Base-by-base conservation (phyloP, 1,139 yeast genomes). In the Debaryomycetaceae sp. region DNA sequence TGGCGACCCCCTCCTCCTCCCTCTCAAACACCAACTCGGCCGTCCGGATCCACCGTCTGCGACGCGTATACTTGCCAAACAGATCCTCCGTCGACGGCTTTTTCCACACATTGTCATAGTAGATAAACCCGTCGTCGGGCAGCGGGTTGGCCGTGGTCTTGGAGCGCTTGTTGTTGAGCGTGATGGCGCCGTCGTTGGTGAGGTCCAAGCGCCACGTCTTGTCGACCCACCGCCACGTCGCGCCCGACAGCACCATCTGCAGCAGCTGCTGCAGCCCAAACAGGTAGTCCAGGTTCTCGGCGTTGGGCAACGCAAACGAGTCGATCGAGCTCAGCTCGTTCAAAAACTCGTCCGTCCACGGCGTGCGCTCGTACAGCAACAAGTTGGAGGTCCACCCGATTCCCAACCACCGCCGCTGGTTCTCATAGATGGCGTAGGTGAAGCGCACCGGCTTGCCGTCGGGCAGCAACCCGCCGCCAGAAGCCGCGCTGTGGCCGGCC, bases 301-400 rank as follows among this genome's bases (percentile, higher is more conserved):
- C 73, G 40, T 80, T 85, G 2, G 98, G 98, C 34, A 91, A 64
- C 50, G 78, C 75, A 56, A 89, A 91, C 16, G 71, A 58, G 5
- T 82, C 91, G 16, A 89, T 81, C 4, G 89, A 68, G 3, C 83
- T 77, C 2, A 89, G 75, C 49, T 88, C 95, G 53, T 89, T 89
- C 39, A 88, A 65, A 48, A 88, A 88, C 55, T 89, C 96, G 54
- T 91, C 98, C 0, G 97, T 89, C 96, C 96, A 91, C 2, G 96
- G 83, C 0, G 95, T 78, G 49, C 98, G 73, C 56, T 91, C 98
- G 53, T 91, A 91, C 21, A 95, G 82, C 39, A 91, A 66, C 51
- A 91, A 67, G 49, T 88, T 88, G 6, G 93, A 69, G 0, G 98
- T 89, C 98, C 98, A 91, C 9, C 98, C 98, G 46, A 91, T 85